Evolutionary conservation across 2,329 filamentous ascomycete species (phyloP), one percentile per base, ranked within the genome.

Genomic region (Claviceps pazoutovae): DNA sequence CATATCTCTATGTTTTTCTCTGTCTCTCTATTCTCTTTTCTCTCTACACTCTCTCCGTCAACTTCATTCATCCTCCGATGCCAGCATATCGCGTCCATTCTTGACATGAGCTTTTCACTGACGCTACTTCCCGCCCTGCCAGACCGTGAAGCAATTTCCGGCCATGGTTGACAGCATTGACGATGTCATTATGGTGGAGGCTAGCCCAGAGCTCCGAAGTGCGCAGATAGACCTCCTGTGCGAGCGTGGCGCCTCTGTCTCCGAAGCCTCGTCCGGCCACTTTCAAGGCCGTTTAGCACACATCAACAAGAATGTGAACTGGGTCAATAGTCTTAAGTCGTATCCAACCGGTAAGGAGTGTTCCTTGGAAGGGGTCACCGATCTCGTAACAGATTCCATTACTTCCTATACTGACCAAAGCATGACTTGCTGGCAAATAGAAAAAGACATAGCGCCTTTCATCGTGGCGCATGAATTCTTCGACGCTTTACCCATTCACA

Each of bases 381-480:
- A 34, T 34, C 30, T 34, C 30, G 30, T 11, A 34, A 34, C 9
- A 34, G 3, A 11, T 34, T 34, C 30, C 9, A 11, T 23, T n/a
- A 23, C 5, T 34, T 46, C 7, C 44, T 13, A 13, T 21, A 16
- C 23, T 47, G 38, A 53, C 45, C 2, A 43, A 19, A 3, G 3
- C 36, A 8, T 7, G 19, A 5, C 8, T n/a, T 14, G 34, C 21
- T 13, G 34, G n/a, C 36, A 34, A 38, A 23, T 58, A 83, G 82
- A 79, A 55, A 69, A 80, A 21, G 75, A 77, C 54, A 86, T 85
- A 63, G 86, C 83, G 21, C 91, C 93, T 1, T 94, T 97, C 66
- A 95, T 98, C 55, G 80, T 97, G 48, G 93, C 93, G 4, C 93
- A 98, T 66, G 93, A 98, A 65, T 97, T 98, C 74, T 98, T 98